These are phyloP conservation scores for Avena insularis DNA, from an alignment of 176 grass and related monocot species.

Conservation along the genomic window DNA sequence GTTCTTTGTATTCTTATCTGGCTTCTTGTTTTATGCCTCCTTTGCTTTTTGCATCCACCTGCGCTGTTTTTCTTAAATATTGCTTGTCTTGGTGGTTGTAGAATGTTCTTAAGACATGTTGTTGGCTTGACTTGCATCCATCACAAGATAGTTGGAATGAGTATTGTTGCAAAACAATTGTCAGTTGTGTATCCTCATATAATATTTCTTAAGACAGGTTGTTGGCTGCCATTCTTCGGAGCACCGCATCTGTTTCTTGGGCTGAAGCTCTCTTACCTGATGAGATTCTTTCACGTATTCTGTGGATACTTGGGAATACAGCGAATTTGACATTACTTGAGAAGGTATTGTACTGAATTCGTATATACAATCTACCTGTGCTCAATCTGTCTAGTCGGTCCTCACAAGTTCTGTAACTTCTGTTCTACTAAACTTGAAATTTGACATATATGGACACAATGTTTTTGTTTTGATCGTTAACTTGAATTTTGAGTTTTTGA, in stretches of 20 bases:
- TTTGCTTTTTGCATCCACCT: background rate
- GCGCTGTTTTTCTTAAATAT: slow-evolving; percentile 9
- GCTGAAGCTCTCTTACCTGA: slow-evolving; percentile 71
- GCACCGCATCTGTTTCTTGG: slow-evolving; percentile 59
- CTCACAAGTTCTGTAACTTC: background rate
- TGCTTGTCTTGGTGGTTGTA: slow-evolving; percentile 23
- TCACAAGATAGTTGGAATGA: slow-evolving; percentile 21
- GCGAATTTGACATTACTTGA: slow-evolving; percentile 68
- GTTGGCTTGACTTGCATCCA: background rate
- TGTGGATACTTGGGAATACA: slow-evolving; percentile 93
- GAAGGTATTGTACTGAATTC: slow-evolving; percentile 59
- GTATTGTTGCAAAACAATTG: slow-evolving; percentile 26
- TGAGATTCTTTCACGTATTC: slow-evolving; percentile 73
- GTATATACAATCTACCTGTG: slow-evolving; percentile 20
- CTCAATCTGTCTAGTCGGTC: slow-evolving; percentile 10
- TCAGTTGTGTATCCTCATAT: background rate
- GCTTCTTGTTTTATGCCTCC: slow-evolving; percentile 19
- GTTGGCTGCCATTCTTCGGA: slow-evolving; percentile 64
- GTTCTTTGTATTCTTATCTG: slow-evolving; percentile 4
- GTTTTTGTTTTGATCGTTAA: background rate
- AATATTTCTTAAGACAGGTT: slow-evolving; percentile 58
- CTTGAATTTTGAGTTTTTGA: slow-evolving; percentile 5
- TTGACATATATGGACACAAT: background rate
- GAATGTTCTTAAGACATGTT: background rate
- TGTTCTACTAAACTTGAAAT: slow-evolving; percentile 11